Percentiles rank a stretch among this genome's conserved stretches.
Conservation (phyloP, 495 filamentous ascomycete genomes). For the Penicillium mononematosum region DNA sequence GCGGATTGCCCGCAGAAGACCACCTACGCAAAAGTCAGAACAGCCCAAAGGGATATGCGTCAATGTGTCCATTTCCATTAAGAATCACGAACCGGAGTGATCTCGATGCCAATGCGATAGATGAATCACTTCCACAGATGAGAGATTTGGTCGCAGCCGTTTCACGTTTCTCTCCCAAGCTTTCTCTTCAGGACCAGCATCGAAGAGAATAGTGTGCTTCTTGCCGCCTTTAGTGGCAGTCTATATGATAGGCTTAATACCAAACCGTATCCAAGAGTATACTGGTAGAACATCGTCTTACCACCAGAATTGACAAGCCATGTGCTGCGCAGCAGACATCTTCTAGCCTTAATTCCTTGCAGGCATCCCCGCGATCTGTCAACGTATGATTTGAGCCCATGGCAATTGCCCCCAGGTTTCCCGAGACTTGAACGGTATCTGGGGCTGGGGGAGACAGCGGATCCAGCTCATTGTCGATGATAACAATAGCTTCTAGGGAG, state of each 20-base stretch:
- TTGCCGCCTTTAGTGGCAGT: constrained; percentile 53
- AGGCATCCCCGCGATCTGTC: constrained; percentile 43
- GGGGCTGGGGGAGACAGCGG: constrained; percentile 52
- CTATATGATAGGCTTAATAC: constrained; percentile 24
- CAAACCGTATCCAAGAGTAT: background rate
- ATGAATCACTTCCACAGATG: constrained; percentile 73
- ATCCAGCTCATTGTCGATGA: constrained; percentile 61
- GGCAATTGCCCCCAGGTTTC: constrained; percentile 42
- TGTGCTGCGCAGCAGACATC: constrained; percentile 61
- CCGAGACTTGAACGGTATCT: constrained; percentile 46
- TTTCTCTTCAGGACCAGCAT: constrained; percentile 58
- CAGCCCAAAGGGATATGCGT: background rate
- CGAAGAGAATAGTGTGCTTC: constrained; percentile 57
- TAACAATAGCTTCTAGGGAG: constrained; percentile 46
- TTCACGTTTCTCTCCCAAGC: constrained; percentile 55
- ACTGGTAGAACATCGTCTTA: constrained; percentile 21
- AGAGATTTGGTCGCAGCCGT: constrained; percentile 48
- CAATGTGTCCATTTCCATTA: background rate
- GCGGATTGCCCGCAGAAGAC: constrained; percentile 45
- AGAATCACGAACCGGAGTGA: constrained; percentile 45
- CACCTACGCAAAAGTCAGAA: constrained; percentile 34
- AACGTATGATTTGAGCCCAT: constrained; percentile 30
- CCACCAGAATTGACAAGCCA: constrained; percentile 57
- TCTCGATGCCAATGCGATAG: constrained; percentile 71
- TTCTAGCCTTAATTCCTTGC: constrained; percentile 52